Conservation (phyloP, 352 stramenopile species). For the Globisporangium okanoganense region DNA sequence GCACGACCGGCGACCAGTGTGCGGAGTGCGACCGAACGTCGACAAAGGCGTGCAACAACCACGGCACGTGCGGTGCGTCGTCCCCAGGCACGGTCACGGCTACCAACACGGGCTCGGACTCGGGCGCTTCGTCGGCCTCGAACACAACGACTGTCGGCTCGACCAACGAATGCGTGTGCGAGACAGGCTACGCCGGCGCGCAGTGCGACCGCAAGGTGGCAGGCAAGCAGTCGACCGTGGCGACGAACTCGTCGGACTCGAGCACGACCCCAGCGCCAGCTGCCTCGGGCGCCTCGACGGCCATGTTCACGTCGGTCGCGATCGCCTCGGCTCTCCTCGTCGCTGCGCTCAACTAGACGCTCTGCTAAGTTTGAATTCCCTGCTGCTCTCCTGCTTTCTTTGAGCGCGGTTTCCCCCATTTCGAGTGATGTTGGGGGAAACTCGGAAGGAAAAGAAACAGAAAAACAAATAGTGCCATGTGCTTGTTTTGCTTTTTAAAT, state of each 20-base stretch:
- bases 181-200: conserved; percentile 49
- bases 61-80: conserved; percentile 42
- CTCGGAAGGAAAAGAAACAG: background rate
- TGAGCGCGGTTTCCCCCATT: background rate
- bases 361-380: background rate
- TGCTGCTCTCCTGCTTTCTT: background rate
- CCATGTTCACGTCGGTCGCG: conserved; percentile 20
- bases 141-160: conserved; percentile 24
- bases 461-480: background rate
- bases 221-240: conserved; percentile 14
- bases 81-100: conserved; percentile 21
- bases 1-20: conserved; percentile 69
- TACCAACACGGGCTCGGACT: conserved; percentile 17
- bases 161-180: conserved; percentile 48
- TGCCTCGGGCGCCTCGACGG: conserved; percentile 22
- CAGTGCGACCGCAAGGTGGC: conserved; percentile 60
- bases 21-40: conserved; percentile 56
- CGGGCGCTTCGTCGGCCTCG: conserved; percentile 14
- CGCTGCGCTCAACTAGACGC: conserved; percentile 40
- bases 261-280: conserved; percentile 6
- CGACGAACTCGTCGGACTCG: conserved; percentile 16
- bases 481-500: background rate
- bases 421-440: background rate
- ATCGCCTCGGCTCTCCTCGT: conserved; percentile 25
- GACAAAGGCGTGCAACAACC: conserved; percentile 49